These are phyloP conservation scores for Anacardium occidentale DNA, from an alignment of 345 rosid species.

Conservation along the genomic window DNA sequence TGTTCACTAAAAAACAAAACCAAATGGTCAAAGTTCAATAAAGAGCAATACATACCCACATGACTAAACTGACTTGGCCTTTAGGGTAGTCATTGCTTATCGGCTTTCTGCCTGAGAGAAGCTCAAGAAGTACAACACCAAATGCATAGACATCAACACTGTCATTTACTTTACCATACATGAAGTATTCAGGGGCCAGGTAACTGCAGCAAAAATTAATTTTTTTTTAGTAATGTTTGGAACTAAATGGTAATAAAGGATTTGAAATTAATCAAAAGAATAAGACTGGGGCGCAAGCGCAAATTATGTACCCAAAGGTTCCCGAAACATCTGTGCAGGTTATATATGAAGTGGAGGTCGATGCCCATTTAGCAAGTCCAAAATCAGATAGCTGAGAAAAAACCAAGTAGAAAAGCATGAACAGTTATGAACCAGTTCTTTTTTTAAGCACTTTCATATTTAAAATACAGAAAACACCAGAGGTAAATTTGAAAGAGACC, in stretches of 20 bases:
- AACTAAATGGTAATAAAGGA: background rate
- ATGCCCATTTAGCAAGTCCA: conserved; percentile 83
- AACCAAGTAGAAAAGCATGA: conserved; percentile 20
- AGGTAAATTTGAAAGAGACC: conserved; percentile 37
- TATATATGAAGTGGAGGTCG: conserved; percentile 56
- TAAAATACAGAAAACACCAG: background rate
- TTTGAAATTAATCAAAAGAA: background rate
- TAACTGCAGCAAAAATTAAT: conserved; percentile 62
- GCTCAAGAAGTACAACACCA: conserved; percentile 95
- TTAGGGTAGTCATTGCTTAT: conserved; percentile 61
- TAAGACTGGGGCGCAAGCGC: background rate
- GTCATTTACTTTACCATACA: conserved; percentile 87
- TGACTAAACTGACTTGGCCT: conserved; percentile 83
- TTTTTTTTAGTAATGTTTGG: too few relatives aligned
- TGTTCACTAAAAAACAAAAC: conserved; percentile 3
- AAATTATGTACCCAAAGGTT: conserved; percentile 76
- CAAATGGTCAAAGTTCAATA: background rate
- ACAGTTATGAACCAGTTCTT: background rate
- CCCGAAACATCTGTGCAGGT: conserved; percentile 83
- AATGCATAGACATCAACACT: conserved; percentile 92
- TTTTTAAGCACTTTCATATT: conserved; percentile 5
- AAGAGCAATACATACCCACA: conserved; percentile 70
- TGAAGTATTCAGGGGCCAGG: conserved; percentile 97
- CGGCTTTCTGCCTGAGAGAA: conserved; percentile 86
- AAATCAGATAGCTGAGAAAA: conserved; percentile 82